Evolutionary conservation across 1,284 basidiomycete genomes (phyloP), one percentile per base, ranked within the genome.

Genomic region (Amylostereum areolatum): DNA sequence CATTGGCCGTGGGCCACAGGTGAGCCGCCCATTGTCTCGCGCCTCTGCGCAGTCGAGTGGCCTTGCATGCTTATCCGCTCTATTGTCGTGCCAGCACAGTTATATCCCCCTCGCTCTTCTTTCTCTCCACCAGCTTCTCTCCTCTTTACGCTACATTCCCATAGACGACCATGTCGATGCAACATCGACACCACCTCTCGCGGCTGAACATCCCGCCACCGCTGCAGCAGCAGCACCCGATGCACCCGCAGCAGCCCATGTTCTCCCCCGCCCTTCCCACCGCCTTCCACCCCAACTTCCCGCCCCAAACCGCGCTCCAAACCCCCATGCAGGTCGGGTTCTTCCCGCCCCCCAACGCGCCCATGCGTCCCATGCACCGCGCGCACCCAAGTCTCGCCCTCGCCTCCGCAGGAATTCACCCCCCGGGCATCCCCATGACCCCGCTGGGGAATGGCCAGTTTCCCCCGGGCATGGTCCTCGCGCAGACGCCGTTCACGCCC

Each of bases 241-340:
- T 66, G 52, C 61, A 59, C 50, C 48, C 56, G 29, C 65, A 65
- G 52, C 66, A 66, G 52, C 66, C 64, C 31, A 56, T 60, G 11
- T 89, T 74, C 62, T 85, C 86, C 2, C 83, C 85, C 5, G 77
- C 74, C 46, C 67, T 85, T 37, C 83, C 80, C 24, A 80, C 83
- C 3, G 70, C 77, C 42, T 82, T 78, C 65, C 80, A 78, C 54
- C 78, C 81, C 1, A 67, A 74, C 0, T 79, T 78, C 55, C 73
- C 59, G 45, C 70, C 59, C 29, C 65, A 62, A 47, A 59, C 74
- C 40, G 63, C 62, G 36, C 58, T 87, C 44, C 85, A 84, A 61
- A 87, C 84, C 2, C 85, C 85, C 42, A 80, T 87, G 71, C 86
- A 87, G 59, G 60, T 75, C 25, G 76, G 74, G 56, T 88, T 87